Percentiles rank a stretch among this genome's conserved stretches.
Conservation (phyloP, 169 alveolate genomes). For the Toxoplasma gondii region DNA sequence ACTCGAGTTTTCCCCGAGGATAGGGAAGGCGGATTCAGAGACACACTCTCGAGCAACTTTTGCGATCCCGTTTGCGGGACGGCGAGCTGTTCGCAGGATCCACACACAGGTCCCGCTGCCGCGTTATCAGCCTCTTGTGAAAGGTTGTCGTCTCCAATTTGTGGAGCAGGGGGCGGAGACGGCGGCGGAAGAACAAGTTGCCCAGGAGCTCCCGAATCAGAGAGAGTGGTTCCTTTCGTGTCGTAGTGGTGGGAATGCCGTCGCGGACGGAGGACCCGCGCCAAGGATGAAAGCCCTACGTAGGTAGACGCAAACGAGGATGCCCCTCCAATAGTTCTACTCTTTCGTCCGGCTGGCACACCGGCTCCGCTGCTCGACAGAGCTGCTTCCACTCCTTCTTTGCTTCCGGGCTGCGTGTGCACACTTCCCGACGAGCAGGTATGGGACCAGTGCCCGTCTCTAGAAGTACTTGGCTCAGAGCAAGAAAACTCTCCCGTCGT, state of each 20-base stretch:
- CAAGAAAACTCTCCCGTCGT: neutral
- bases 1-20: neutral
- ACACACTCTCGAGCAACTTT: neutral
- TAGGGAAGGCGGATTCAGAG: neutral
- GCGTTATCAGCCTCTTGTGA: neutral
- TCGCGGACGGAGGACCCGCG: constrained; percentile 36
- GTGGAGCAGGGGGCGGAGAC: neutral
- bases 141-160: neutral
- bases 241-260: constrained; percentile 32
- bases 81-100: neutral
- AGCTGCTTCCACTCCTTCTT: neutral
- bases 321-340: neutral
- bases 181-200: neutral
- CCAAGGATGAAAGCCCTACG: neutral
- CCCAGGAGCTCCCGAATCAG: neutral
- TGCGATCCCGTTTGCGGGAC: neutral
- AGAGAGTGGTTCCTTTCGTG: neutral
- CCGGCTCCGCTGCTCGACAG: neutral
- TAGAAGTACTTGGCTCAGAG: neutral
- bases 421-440: neutral
- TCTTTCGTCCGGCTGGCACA: neutral
- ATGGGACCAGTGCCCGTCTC: neutral
- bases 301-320: neutral
- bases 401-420: neutral
- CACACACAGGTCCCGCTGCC: neutral